Conservation (phyloP, 2,329 filamentous ascomycete species). For the Penicillium capsulatum region DNA sequence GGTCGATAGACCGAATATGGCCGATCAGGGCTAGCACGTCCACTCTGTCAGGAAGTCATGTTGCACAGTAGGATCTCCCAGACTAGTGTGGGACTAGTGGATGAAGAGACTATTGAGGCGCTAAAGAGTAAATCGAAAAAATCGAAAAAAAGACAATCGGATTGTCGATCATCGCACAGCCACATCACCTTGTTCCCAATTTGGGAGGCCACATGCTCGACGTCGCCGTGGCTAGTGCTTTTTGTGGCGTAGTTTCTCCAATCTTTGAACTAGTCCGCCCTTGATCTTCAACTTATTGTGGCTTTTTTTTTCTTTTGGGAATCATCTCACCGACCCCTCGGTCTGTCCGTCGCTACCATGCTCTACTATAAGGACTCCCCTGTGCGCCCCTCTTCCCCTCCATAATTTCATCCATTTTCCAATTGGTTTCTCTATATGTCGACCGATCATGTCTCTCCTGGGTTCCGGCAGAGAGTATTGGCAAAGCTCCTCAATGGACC, state of each 20-base stretch:
- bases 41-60: too few relatives aligned
- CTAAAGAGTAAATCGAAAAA: constrained; percentile 4
- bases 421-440: too few relatives aligned
- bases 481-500: constrained; percentile 29
- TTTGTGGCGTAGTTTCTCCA: too few relatives aligned
- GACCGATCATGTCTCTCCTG: constrained; percentile 27
- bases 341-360: constrained; percentile 12
- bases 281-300: constrained; percentile 27
- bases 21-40: too few relatives aligned
- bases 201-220: constrained; percentile 21
- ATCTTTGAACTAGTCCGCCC: too few relatives aligned
- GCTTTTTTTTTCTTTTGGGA: too few relatives aligned
- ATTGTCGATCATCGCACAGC: too few relatives aligned
- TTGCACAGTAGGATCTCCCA: neutral
- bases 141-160: too few relatives aligned
- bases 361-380: constrained; percentile 17
- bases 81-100: constrained; percentile 11
- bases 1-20: too few relatives aligned
- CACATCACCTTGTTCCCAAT: constrained; percentile 16
- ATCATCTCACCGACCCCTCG: constrained; percentile 20
- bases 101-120: constrained; percentile 11
- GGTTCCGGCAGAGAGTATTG: constrained; percentile 30
- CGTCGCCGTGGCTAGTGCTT: constrained; percentile 19
- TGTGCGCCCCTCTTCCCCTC: constrained; percentile 1
- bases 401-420: neutral